Conservation (phyloP, 1,284 basidiomycete species). For the Cronartium quercuum region DNA sequence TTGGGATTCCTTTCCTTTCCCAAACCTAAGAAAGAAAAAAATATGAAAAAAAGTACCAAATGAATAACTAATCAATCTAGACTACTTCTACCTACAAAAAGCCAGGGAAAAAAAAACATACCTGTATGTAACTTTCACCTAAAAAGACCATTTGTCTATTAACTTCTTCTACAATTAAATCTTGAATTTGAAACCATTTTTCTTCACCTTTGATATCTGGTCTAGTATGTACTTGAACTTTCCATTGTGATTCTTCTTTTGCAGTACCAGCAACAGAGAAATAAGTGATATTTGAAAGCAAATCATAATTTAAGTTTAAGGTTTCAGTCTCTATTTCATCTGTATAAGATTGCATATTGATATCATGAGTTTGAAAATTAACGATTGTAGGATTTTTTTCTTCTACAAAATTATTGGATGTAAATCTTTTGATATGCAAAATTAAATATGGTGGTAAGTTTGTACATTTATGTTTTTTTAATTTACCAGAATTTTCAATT, state of each 20-base stretch:
- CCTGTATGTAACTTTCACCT: constrained; percentile 91
- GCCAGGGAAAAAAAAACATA: no score
- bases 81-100: no score
- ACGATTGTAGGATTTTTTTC: constrained; percentile 99
- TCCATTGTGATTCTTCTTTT: constrained; percentile 77
- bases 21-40: neutral
- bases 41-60: neutral
- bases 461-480: constrained; percentile 82
- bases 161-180: constrained; percentile 90
- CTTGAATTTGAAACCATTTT: constrained; percentile 95
- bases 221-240: constrained; percentile 71
- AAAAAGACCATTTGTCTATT: constrained; percentile 96
- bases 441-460: constrained; percentile 85
- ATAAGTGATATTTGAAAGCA: constrained; percentile 90
- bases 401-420: constrained; percentile 95
- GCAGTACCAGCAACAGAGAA: constrained; percentile 91
- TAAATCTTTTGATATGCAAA: constrained; percentile 92
- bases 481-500: constrained; percentile 58
- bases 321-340: constrained; percentile 54
- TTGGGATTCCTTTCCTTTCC: neutral
- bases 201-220: constrained; percentile 58
- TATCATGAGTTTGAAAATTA: constrained; percentile 85
- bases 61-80: no score
- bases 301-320: constrained; percentile 74
- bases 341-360: constrained; percentile 83